Evolutionary conservation across 768 basidiomycete genomes (phyloP).

Genomic region (Mycena maculata): DNA sequence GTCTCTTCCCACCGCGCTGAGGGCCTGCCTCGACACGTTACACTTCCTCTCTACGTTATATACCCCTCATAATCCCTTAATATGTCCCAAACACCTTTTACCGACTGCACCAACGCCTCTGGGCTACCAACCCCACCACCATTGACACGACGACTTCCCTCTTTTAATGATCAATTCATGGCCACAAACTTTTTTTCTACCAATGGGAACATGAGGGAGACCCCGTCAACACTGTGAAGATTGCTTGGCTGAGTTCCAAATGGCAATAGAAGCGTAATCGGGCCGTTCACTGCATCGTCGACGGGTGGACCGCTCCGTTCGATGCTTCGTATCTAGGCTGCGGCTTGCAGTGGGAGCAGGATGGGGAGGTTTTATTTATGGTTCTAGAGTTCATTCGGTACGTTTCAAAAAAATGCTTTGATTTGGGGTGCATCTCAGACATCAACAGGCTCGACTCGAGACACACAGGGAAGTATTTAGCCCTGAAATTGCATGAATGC

Average conservation of each 20-base stretch:
- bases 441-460: slow-evolving; percentile 21
- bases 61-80: neutral
- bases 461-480: slow-evolving; percentile 31
- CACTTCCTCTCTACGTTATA: slow-evolving; percentile 6
- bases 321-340: slow-evolving; percentile 29
- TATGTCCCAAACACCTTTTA: no score
- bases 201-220: neutral
- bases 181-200: neutral
- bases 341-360: no score
- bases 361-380: no score
- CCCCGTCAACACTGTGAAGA: slow-evolving; percentile 7
- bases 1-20: no score
- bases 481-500: slow-evolving; percentile 12
- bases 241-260: neutral
- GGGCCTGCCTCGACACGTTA: slow-evolving; percentile 13
- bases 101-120: slow-evolving; percentile 12
- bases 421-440: neutral
- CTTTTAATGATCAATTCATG: slow-evolving; percentile 10
- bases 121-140: slow-evolving; percentile 15
- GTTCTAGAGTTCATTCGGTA: no score
- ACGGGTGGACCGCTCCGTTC: slow-evolving; percentile 38
- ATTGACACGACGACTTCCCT: neutral
- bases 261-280: slow-evolving; percentile 23
- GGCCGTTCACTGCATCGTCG: slow-evolving; percentile 33
- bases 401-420: no score